Evolutionary conservation across 768 basidiomycete genomes (phyloP), one percentile per base, ranked within the genome.

Genomic region (Collybiopsis luxurians): DNA sequence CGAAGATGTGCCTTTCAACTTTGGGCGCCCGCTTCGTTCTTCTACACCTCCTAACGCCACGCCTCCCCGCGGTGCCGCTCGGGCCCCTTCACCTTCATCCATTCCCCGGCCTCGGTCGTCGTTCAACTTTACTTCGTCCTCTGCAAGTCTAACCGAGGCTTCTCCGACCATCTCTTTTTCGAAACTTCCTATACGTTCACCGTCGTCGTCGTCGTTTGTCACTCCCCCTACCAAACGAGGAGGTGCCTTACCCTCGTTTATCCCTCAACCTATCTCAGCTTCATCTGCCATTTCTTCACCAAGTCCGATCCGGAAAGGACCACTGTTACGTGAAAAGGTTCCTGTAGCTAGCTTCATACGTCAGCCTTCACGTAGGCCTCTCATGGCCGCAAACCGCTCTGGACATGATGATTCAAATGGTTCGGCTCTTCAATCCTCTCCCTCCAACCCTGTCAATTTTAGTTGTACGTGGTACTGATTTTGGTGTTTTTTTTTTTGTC

Each of bases 391-490:
- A 59, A 61, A 55, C 60, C 63, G 27, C n/a, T 11, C 19, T 17
- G 56, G 47, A 24, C 43, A 21, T 38, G 49, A 63, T 59, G 62
- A 66, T 62, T 53, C 73, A 79, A 82, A 85, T 79, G 83, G 85
- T 84, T 86, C 83, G 83, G 54, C 54, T 42, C 10, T 45, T 45
- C 39, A 77, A 77, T 68, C 78, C 81, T 74, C 76, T 74, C 67
- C 75, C 72, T 69, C 65, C 73, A 67, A 66, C 71, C 61, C 74
- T 73, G 71, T 28, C 21, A 54, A 54, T 17, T 54, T 42, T 44
- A 47, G 23, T 26, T 77, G 85, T 85, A 82, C 79, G 83, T 82
- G 73, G 77, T 74, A 76, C 83, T 81, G 67, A 82, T 80, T 73
- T 13, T 5, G 31, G 13, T n/a, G n/a, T 67, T 51, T 67, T 60